These are phyloP conservation scores for Neurospora sp. DNA, from an alignment of 495 filamentous ascomycete species.

Conservation along the genomic window DNA sequence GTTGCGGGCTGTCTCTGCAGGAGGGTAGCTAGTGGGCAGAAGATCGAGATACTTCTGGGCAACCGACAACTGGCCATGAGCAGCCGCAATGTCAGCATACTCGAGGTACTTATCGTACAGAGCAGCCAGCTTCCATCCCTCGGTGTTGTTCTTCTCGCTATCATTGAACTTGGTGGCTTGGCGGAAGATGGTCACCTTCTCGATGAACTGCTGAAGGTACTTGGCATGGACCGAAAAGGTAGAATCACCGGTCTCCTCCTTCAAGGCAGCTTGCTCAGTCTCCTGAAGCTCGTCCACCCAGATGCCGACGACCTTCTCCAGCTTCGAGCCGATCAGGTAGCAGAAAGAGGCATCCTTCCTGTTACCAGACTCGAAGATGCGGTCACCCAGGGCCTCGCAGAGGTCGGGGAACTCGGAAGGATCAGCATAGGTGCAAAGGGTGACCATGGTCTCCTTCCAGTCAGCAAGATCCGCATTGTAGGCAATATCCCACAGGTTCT, in stretches of 20 bases:
- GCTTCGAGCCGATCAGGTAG: constrained; percentile 86
- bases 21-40: constrained; percentile 74
- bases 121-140: constrained; percentile 78
- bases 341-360: constrained; percentile 92
- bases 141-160: constrained; percentile 52
- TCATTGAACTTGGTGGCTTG: constrained; percentile 88
- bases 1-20: constrained; percentile 78
- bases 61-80: constrained; percentile 74
- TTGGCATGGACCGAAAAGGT: constrained; percentile 87
- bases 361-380: constrained; percentile 64
- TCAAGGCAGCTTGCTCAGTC: constrained; percentile 61
- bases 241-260: constrained; percentile 57
- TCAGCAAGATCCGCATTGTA: constrained; percentile 86
- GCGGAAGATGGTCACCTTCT: constrained; percentile 97
- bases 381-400: constrained; percentile 92
- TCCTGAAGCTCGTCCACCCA: constrained; percentile 87
- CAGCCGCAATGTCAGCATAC: constrained; percentile 90
- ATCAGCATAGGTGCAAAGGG: constrained; percentile 88
- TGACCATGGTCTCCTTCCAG: constrained; percentile 96
- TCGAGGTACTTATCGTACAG: constrained; percentile 95
- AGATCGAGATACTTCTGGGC: constrained; percentile 89
- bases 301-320: constrained; percentile 91
- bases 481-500: constrained; percentile 97
- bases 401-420: constrained; percentile 86
- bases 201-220: constrained; percentile 83